Conservation (phyloP, 2,329 filamentous ascomycete species). For the Aspergillus pseudonomiae region DNA sequence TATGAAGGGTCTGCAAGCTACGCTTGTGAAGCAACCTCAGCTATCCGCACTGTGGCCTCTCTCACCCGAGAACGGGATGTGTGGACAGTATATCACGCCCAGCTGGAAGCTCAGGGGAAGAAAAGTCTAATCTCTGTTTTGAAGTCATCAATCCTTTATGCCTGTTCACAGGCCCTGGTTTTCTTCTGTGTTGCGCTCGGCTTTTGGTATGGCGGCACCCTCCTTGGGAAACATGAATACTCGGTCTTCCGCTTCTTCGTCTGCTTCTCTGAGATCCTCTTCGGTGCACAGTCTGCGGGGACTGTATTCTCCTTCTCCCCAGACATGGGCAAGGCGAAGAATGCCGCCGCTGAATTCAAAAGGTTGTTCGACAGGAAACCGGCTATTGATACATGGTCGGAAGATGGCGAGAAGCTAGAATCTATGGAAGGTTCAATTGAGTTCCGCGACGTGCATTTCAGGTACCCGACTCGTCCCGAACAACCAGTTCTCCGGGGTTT, state of each 20-base stretch:
- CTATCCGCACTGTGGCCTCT: slow-evolving; percentile 90
- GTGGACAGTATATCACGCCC: slow-evolving; percentile 67
- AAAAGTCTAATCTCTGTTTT: slow-evolving; percentile 72
- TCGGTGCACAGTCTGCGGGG: slow-evolving; percentile 88
- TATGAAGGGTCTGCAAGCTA: slow-evolving; percentile 82
- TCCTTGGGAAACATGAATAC: slow-evolving; percentile 74
- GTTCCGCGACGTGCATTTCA: slow-evolving; percentile 90
- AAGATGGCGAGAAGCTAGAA: slow-evolving; percentile 65
- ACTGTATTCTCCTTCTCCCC: slow-evolving; percentile 87
- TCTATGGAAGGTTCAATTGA: slow-evolving; percentile 77
- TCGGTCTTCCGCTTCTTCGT: slow-evolving; percentile 86
- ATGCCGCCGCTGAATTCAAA: slow-evolving; percentile 79
- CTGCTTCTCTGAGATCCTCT: slow-evolving; percentile 84
- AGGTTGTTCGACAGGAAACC: slow-evolving; percentile 81
- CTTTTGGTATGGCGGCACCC: slow-evolving; percentile 87
- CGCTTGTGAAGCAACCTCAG: slow-evolving; percentile 90
- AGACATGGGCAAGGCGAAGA: slow-evolving; percentile 90
- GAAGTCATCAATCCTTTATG: slow-evolving; percentile 78
- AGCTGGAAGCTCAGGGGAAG: slow-evolving; percentile 68
- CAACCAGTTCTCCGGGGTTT: slow-evolving; percentile 89
- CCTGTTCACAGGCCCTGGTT: slow-evolving; percentile 78
- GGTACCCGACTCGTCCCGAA: slow-evolving; percentile 87
- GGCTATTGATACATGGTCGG: slow-evolving; percentile 78
- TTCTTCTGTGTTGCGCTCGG: slow-evolving; percentile 84
- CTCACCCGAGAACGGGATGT: slow-evolving; percentile 87